phyloP scores from a whole-genome alignment of 805 yeast genomes.

The Candida vartiovaarae region DNA sequence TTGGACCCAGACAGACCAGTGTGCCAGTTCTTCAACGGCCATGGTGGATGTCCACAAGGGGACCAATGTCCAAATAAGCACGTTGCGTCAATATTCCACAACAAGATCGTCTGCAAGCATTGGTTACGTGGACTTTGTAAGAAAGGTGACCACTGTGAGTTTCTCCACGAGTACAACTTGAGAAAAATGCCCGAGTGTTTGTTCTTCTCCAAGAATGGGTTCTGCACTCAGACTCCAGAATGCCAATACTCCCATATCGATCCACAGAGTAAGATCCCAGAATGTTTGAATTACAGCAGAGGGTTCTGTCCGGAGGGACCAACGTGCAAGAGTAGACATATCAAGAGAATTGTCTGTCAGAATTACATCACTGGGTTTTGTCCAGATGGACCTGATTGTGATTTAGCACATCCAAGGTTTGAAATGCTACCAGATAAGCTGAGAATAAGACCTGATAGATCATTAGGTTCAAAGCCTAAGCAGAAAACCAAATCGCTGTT shows the following conservation, averaged over 20 bases:
- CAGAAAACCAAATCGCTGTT: conserved; percentile 20
- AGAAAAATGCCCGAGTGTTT: conserved; percentile 96
- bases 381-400: conserved; percentile 73
- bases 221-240: conserved; percentile 89
- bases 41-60: conserved; percentile 79
- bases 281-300: conserved; percentile 71
- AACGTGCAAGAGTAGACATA: conserved; percentile 72
- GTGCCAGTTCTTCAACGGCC: conserved; percentile 64
- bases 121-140: conserved; percentile 97
- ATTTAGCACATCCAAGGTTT: conserved; percentile 77
- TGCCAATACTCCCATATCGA: conserved; percentile 90
- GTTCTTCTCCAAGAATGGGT: conserved; percentile 71
- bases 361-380: conserved; percentile 85
- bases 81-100: conserved; percentile 54
- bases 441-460: conserved; percentile 29
- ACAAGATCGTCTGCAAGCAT: conserved; percentile 92
- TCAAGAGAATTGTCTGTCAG: conserved; percentile 69
- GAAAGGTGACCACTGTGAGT: conserved; percentile 94
- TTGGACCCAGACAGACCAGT: conserved; percentile 86
- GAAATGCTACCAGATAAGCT: conserved; percentile 37
- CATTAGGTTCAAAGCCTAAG: conserved; percentile 9
- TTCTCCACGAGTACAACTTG: conserved; percentile 87
- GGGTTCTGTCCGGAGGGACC: conserved; percentile 96
- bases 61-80: conserved; percentile 83
- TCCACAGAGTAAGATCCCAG: conserved; percentile 82